Evolutionary conservation across 148 eudicot species (phyloP).

Genomic region (Persicaria tinctoria): DNA sequence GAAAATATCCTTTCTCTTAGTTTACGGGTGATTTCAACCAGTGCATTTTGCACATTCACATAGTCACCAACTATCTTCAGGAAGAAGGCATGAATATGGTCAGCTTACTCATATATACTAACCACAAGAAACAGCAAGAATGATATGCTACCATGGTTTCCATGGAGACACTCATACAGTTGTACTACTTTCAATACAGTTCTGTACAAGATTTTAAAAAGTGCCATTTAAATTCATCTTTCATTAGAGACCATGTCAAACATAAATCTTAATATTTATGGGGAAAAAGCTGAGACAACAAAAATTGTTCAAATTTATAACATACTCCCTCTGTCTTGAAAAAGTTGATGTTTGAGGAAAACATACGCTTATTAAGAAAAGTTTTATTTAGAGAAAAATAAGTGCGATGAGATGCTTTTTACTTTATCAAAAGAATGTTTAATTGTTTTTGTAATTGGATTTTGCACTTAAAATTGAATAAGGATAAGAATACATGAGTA

Average conservation of each 20-base stretch:
- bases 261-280: neutral
- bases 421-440: no score
- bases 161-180: neutral
- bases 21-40: constrained; percentile 39
- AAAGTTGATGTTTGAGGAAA: no score
- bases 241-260: neutral
- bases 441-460: no score
- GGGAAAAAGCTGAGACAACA: constrained; percentile 1
- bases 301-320: neutral
- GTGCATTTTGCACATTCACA: constrained; percentile 40
- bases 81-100: neutral
- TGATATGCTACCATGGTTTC: neutral
- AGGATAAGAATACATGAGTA: no score
- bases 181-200: neutral
- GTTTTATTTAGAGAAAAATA: no score
- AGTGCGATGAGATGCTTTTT: no score
- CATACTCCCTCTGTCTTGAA: neutral
- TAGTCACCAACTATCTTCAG: constrained; percentile 47
- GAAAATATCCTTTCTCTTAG: constrained; percentile 31
- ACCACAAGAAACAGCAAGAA: neutral
- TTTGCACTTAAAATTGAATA: no score
- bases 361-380: no score
- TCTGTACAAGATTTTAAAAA: neutral
- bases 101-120: neutral
- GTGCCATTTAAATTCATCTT: neutral